Base-by-base conservation (phyloP, 225 moss, liverwort and hornwort species). In the Lunularia cruciata region DNA sequence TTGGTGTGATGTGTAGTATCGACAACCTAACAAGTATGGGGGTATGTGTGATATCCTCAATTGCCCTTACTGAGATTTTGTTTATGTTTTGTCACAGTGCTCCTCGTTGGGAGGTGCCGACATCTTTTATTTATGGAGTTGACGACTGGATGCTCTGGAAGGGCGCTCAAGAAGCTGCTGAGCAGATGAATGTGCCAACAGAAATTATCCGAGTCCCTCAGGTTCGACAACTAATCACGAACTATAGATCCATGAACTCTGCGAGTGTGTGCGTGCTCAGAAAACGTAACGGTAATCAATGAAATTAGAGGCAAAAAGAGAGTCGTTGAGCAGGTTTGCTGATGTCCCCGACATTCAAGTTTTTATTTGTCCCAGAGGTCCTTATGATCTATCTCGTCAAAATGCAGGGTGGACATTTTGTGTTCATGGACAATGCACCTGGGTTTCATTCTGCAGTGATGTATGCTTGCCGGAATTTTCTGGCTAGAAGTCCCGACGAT, bases 201-300 rank as follows among this genome's bases (percentile, higher is more conserved):
- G 93, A 98, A 74, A 85, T 98, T 49, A 74, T 93, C 70, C 93
- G 98, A 73, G 93, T 98, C 67, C 93, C 93, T 26, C 22, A 88
- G 93, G 98, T 93, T 78, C 46, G 58, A 22, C 14, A 27, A 14
- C 42, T 32, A 30, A 14, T 45, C 19, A 38, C 9, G 32, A 4
- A 33, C 32, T n/a, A n/a, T n/a, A n/a, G n/a, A n/a, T n/a, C n/a
- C n/a, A n/a, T n/a, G n/a, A n/a, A n/a, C n/a, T n/a, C n/a, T n/a
- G n/a, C n/a, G n/a, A n/a, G n/a, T n/a, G n/a, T n/a, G n/a, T n/a
- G n/a, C n/a, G n/a, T n/a, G n/a, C n/a, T n/a, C n/a, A n/a, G n/a
- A n/a, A n/a, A n/a, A n/a, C n/a, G n/a, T n/a, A n/a, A n/a, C n/a
- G n/a, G n/a, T n/a, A 15, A n/a, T 60, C 58, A 25, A 60, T 28